Evolutionary conservation across 495 filamentous ascomycete genomes (phyloP).

Genomic region (Trichoderma reesei): DNA sequence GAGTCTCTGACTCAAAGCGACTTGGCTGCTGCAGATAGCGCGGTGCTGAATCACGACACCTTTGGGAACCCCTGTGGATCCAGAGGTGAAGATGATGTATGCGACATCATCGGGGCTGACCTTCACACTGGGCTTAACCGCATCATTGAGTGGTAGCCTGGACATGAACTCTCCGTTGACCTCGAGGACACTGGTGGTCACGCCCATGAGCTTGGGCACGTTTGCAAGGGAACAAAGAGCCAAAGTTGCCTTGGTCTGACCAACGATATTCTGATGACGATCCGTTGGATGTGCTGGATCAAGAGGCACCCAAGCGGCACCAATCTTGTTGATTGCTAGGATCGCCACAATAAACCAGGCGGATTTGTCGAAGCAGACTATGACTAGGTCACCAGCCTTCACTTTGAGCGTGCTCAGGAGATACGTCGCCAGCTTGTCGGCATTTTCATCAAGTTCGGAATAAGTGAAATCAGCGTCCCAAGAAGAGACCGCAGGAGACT

Average conservation of each 20-base stretch:
- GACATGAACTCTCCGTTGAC: background rate
- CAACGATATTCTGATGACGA: constrained; percentile 43
- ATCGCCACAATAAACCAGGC: constrained; percentile 40
- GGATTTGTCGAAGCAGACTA: constrained; percentile 49
- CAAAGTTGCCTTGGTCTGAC: constrained; percentile 36
- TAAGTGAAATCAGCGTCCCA: constrained; percentile 57
- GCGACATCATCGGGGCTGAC: constrained; percentile 20
- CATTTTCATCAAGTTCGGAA: constrained; percentile 38
- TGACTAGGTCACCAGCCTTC: constrained; percentile 34
- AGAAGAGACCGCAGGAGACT: constrained; percentile 21
- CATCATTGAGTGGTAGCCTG: constrained; percentile 9
- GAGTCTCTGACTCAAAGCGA: constrained; percentile 27
- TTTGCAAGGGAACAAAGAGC: constrained; percentile 43
- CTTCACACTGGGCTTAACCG: constrained; percentile 18
- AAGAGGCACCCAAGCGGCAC: constrained; percentile 32
- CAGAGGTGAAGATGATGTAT: constrained; percentile 40
- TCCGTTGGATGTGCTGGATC: constrained; percentile 33
- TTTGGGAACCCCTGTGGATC: constrained; percentile 40
- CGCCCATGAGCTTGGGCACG: background rate
- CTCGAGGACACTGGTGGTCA: background rate
- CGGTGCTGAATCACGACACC: constrained; percentile 33
- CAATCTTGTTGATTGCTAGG: constrained; percentile 43
- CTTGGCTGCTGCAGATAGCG: constrained; percentile 28
- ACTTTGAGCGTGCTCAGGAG: constrained; percentile 34
- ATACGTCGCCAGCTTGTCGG: constrained; percentile 37